Percentiles rank a stretch among this genome's conserved stretches.
Conservation (phyloP, 2,329 filamentous ascomycete species). For the Lecanicillium sp. region DNA sequence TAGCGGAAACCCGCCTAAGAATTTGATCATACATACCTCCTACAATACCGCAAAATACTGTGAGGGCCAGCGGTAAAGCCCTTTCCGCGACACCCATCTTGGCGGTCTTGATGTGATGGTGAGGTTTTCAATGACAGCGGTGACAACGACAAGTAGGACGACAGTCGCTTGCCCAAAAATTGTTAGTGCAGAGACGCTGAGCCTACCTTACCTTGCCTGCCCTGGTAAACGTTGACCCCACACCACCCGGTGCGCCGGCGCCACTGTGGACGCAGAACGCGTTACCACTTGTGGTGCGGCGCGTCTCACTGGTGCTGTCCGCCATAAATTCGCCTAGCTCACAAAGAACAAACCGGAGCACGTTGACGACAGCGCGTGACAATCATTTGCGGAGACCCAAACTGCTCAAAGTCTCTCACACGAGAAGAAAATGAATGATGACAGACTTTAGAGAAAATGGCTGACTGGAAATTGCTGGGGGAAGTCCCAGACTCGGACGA, state of each 20-base stretch:
- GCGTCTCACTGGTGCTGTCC: constrained; percentile 3
- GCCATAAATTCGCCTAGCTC: constrained; percentile 3
- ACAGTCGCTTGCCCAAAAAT: too few relatives aligned
- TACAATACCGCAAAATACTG: constrained; percentile 27
- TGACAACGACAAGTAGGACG: too few relatives aligned
- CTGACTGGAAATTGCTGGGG: constrained; percentile 40
- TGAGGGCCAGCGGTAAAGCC: constrained; percentile 25
- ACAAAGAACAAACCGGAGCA: too few relatives aligned
- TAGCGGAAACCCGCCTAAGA: constrained; percentile 1
- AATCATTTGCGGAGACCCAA: too few relatives aligned
- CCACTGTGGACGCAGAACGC: constrained; percentile 4
- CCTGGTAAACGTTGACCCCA: too few relatives aligned
- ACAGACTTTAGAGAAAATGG: constrained; percentile 24
- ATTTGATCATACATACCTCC: constrained; percentile 19
- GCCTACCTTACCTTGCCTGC: too few relatives aligned
- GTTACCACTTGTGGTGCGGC: constrained; percentile 1
- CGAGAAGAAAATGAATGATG: constrained; percentile 9
- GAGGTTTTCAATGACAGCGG: too few relatives aligned
- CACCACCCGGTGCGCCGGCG: too few relatives aligned
- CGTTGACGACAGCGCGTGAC: too few relatives aligned
- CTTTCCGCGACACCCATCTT: constrained; percentile 26
- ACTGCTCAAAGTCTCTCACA: too few relatives aligned
- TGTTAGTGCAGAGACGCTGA: too few relatives aligned
- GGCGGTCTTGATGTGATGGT: constrained; percentile 4
- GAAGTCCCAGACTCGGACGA: constrained; percentile 45